Base-by-base conservation (phyloP, 2,329 filamentous ascomycete genomes). In the Epichloe baconii region DNA sequence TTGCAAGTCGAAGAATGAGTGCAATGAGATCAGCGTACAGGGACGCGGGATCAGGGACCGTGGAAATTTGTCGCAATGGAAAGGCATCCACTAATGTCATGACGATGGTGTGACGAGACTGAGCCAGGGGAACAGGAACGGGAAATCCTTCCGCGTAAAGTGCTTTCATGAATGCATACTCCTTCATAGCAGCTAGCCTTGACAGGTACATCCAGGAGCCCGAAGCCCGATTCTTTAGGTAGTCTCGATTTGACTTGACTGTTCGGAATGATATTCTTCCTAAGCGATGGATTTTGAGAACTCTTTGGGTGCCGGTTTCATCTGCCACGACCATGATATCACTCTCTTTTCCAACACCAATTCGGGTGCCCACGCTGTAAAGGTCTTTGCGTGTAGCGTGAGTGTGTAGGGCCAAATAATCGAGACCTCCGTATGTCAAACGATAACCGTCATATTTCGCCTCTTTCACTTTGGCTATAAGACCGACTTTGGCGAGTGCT, bases 131-230 rank as follows among this genome's bases (percentile, higher is more conserved):
- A 59, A 88, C 81, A 2, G 93, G 93, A 0, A 98, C 90, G 0
- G 87, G 83, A 60, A 97, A 95, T 1, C 87, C 89, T 61, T 93
- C 88, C 38, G 87, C 81, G 44, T 79, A 72, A 6, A 98, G 76
- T 0, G 85, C 88, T 57, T 85, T 83, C 89, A 98, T 95, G 68
- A 97, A 97, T 3, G 90, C 85, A 66, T 80, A 95, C 67, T 98
- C 93, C 65, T 94, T 95, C 74, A 93, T 82, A 12, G 93, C 93
- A 7, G 94, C 90, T 37, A 98, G 76, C 41, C 88, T 79, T 12
- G 88, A 95, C 68, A 98, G 88, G 67, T 98, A 96, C 90, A 97
- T 96, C 93, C 93, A 98, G 42, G 87, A 93, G 5, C 83, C 89
- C 15, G 84, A 84, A 17, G 69, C 77, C 53, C 84, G 79, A 60